phyloP scores from a whole-genome alignment of 306 rosid species.

The Quercus alba region DNA sequence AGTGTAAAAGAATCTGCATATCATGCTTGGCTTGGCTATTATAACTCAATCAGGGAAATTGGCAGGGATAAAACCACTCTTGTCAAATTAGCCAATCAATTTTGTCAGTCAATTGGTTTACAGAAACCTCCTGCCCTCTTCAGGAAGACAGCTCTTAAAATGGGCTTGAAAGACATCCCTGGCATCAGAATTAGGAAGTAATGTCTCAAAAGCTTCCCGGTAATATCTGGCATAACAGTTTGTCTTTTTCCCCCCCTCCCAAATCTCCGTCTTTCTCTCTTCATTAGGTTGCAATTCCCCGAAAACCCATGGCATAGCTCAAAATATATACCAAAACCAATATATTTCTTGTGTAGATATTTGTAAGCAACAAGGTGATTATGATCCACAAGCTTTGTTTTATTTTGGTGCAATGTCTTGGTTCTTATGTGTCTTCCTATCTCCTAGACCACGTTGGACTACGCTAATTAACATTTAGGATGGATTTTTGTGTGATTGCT shows the following conservation, averaged over 20 bases:
- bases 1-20: slow-evolving; percentile 85
- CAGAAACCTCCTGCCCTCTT: slow-evolving; percentile 76
- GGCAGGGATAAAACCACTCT: slow-evolving; percentile 80
- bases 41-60: slow-evolving; percentile 79
- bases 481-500: too few relatives aligned
- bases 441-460: not conserved
- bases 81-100: slow-evolving; percentile 62
- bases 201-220: not conserved
- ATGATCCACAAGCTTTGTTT: not conserved
- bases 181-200: slow-evolving; percentile 74
- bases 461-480: too few relatives aligned
- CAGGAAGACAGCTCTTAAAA: slow-evolving; percentile 76
- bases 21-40: slow-evolving; percentile 95
- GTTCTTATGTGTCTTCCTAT: not conserved
- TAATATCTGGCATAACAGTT: too few relatives aligned
- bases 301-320: not conserved
- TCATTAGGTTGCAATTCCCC: not conserved
- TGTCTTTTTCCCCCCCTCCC: too few relatives aligned
- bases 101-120: slow-evolving; percentile 79
- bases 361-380: not conserved
- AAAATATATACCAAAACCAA: not conserved
- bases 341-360: not conserved
- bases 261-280: too few relatives aligned
- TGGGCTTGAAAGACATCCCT: slow-evolving; percentile 91
- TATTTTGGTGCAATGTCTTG: not conserved